Base-by-base conservation (phyloP, 495 filamentous ascomycete species). In the Cenococcum geophilum region DNA sequence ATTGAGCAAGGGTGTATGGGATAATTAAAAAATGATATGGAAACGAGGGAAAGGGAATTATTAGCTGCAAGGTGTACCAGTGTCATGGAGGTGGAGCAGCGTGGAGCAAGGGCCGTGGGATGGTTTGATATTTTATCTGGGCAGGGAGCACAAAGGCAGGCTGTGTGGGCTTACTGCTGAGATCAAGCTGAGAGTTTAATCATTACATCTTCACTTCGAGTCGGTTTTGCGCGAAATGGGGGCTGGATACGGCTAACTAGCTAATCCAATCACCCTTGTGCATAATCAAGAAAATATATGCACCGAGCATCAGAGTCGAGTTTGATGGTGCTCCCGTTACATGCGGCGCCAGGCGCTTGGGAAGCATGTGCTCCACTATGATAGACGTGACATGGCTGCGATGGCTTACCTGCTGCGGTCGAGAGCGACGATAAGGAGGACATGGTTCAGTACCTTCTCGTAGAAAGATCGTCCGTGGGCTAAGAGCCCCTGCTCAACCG, bases 241-340 rank as follows among this genome's bases (percentile, higher is more conserved):
- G 40, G 40, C 40, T 45, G 40, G 40, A 10, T 45, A 45, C 14
- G 40, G 40, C 27, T 32, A 32, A 22, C 47, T 59, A 58, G 35
- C 40, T 37, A 42, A 18, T 57, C 22, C 47, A 59, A 56, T 51
- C 59, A 55, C 25, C 40, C 40, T 16, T 42, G 58, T 67, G 67
- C 64, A 67, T 70, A 70, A 70, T 70, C 67, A 70, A 62, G 64
- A 64, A 53, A 59, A 32, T 57, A 60, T 59, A 60, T 35, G 43
- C 40, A 45, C 21, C 18, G 42, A 36, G 54, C 56, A 66, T 45
- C 61, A 40, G 60, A 61, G 55, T 61, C 54, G 37, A 56, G 37
- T 37, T 37, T 32, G 37, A 56, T 58, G 61, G 61, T 51, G 54
- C 59, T 57, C 57, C 60, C 53, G 61, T 64, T 48, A 55, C 61